Base-by-base conservation (phyloP, 352 stramenopile species). In the Phytophthora sp. region DNA sequence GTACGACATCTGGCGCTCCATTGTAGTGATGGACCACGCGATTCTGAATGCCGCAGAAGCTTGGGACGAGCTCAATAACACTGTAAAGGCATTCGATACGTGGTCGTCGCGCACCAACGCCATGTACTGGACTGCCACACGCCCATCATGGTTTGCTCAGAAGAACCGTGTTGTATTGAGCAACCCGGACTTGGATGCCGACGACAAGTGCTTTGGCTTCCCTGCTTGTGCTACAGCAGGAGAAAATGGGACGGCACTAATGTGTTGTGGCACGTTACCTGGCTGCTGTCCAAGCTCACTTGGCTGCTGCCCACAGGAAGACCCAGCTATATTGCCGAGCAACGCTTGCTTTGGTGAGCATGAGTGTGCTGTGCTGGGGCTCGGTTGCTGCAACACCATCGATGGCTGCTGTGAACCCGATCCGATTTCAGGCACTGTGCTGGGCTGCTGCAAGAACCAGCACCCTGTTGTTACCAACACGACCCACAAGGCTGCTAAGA, bases 31-130 rank as follows among this genome's bases (percentile, higher is more conserved):
- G 45, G 76, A 92, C 55, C 81, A 92, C 37, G 86, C 86, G 30
- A 89, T 92, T 51, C 56, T 92, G 20, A 56, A 94, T 43, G 83
- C 68, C 7, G 55, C 54, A 0, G 42, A 67, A 0, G 86, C 81
- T 50, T 94, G 86, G 86, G 57, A 88, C 23, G 76, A 89, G 39
- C 69, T 94, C n/a, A 68, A 61, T 3, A 65, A 69, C 26, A 75
- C 68, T 2, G 67, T 91, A 20, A 67, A 66, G 27, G 60, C 50
- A 2, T 92, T 84, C 50, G 86, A 94, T 63, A 87, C 80, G 60
- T 91, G 86, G 81, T 90, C 87, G 41, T 91, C 83, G 20, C 72
- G 63, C n/a, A 69, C 79, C 0, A 92, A 94, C 57, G 73, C 85
- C 15, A 73, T 92, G 74, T 74, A 84, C 44, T 94, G 81, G 82